Evolutionary conservation across 495 filamentous ascomycete genomes (phyloP), one percentile per base, ranked within the genome.

Genomic region (Daldinia decipiens): DNA sequence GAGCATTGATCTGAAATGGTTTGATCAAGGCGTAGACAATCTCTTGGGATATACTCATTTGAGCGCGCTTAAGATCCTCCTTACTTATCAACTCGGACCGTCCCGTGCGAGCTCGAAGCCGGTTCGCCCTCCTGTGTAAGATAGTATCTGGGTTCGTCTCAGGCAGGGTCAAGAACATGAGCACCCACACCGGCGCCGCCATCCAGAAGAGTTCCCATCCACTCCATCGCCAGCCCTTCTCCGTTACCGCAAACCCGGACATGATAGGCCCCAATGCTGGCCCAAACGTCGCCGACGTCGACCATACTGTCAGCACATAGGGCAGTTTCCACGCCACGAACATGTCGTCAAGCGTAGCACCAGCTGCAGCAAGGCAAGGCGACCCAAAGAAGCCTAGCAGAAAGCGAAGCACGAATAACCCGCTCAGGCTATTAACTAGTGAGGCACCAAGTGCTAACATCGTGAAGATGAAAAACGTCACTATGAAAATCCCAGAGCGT

Each of bases 271-370:
- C 87, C 1, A 89, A 81, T 0, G 86, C 83, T 2, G 68, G 68
- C 0, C 52, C 68, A 6, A 81, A 66, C 12, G 79, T 81, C 0
- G 81, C 77, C 6, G 80, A 72, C 56, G 78, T 68, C 0, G 80
- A 80, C 75, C 91, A 92, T 8, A 90, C 90, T 12, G 82, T 80
- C 29, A 87, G 85, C 8, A 90, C 91, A 72, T 91, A 95, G 1
- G 93, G 85, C 15, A 94, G 83, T 57, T 93, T 86, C 55, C 88
- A 81, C 36, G 86, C 87, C 43, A 84, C 80, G 75, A 74, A 97
- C 82, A 96, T 85, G 77, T 97, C 93, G 7, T 91, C 91, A 15
- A 96, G 87, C 0, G 91, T 93, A 1, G 92, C 93, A 27, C 93
- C 93, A 7, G 92, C 91, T 5, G 95, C 91, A 64, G 87, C 90